Conservation (phyloP, 202 grass and related monocot genomes). For the Elaeis oleifera region DNA sequence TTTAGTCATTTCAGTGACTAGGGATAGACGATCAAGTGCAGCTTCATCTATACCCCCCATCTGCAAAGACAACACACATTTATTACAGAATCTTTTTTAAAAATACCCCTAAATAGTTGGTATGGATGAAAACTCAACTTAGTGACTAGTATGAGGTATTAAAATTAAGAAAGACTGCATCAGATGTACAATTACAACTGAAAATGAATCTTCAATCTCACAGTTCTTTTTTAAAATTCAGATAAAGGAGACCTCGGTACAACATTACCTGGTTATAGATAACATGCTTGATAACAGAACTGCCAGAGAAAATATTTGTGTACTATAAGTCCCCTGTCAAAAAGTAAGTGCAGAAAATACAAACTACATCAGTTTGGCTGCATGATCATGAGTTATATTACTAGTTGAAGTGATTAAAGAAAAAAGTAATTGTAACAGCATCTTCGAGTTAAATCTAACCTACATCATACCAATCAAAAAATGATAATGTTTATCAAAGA, state of each 20-base stretch:
- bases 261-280: conserved; percentile 68
- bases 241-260: background rate
- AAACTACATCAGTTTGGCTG: too few species aligned
- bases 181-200: background rate
- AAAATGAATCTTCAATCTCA: background rate
- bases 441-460: too few species aligned
- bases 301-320: conserved; percentile 70
- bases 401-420: too few species aligned
- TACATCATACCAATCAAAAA: too few species aligned
- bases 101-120: too few species aligned
- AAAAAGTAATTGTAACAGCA: too few species aligned
- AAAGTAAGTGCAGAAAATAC: background rate
- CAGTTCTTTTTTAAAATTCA: background rate
- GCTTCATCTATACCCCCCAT: conserved; percentile 85
- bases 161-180: background rate
- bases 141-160: too few species aligned
- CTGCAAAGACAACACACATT: conserved; percentile 19
- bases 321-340: conserved; percentile 66
- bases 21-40: conserved; percentile 67
- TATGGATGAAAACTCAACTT: too few species aligned
- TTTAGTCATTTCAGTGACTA: conserved; percentile 89
- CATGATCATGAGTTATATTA: too few species aligned
- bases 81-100: too few species aligned
- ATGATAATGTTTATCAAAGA: too few species aligned
- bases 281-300: conserved; percentile 71